These are phyloP conservation scores for Hypomontagnella monticulosa DNA, from an alignment of 495 filamentous ascomycete species.

Conservation along the genomic window DNA sequence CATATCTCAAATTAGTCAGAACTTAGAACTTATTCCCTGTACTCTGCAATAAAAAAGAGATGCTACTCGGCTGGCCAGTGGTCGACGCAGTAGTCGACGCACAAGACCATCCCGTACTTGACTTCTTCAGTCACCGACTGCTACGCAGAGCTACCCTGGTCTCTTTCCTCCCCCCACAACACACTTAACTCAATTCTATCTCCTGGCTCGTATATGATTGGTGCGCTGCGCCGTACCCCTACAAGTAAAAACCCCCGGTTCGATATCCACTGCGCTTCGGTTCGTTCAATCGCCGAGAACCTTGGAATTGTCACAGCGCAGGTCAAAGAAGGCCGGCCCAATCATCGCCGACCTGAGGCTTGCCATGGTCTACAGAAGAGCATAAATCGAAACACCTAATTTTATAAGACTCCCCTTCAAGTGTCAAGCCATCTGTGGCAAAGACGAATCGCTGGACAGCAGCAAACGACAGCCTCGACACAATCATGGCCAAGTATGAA, in stretches of 20 bases:
- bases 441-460: constrained; percentile 27
- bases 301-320: constrained; percentile 25
- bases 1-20: constrained; percentile 12
- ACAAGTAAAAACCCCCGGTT: constrained; percentile 22
- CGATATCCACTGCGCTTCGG: constrained; percentile 24
- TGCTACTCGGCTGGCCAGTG: no score
- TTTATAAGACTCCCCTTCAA: constrained; percentile 24
- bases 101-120: constrained; percentile 20
- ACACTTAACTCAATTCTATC: constrained; percentile 29
- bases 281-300: constrained; percentile 40
- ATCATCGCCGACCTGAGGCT: constrained; percentile 30
- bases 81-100: background rate
- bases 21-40: constrained; percentile 10
- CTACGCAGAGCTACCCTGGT: constrained; percentile 31
- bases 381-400: constrained; percentile 37
- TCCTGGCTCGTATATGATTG: constrained; percentile 24
- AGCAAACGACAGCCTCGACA: background rate
- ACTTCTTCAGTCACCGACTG: constrained; percentile 39
- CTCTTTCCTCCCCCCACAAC: constrained; percentile 25
- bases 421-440: constrained; percentile 24
- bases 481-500: constrained; percentile 5
- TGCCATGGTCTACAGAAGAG: constrained; percentile 10
- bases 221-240: constrained; percentile 15
- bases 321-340: constrained; percentile 23
- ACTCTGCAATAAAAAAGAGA: background rate